Base-by-base conservation (phyloP, 2,329 filamentous ascomycete species). In the Bertia moriformis region DNA sequence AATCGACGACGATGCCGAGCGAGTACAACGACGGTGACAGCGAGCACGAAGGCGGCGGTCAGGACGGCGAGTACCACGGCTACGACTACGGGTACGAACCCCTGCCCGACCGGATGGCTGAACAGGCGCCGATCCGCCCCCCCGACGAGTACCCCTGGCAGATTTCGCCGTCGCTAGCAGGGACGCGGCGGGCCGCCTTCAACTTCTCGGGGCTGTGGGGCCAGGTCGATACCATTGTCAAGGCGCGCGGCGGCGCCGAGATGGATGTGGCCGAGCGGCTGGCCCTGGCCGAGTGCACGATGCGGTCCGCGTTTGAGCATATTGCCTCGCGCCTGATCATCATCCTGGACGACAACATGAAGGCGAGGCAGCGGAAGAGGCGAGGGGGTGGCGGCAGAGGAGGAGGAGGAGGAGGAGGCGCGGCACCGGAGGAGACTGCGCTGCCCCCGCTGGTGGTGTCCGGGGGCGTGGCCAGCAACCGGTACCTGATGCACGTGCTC, bases 391-490 rank as follows among this genome's bases (percentile, higher is more conserved):
- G 12, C 20, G 38, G 13, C 29, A 18, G 38, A 35, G 18, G 37
- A 18, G 14, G 24, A 44, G 30, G 30, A 41, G 24, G 35, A 42
- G 19, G 43, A 41, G 15, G 14, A 22, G 18, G 38, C 39, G 14
- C 7, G 29, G n/a, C n/a, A n/a, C n/a, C n/a, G n/a, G 22, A 27
- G 7, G 7, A 7, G 7, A 27, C 22, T n/a, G 13, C n/a, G 45
- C 14, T 48, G 56, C 20, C 40, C 42, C 19, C 24, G 29, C 39
- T 43, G 24, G 85, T 96, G 7, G 69, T 96, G 3, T 83, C 86
- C 29, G 91, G 91, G 19, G 91, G 91, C 18, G 91, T 98, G 4
- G 91, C 89, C 4, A 80, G 83, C 39, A 96, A 95, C 57, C 59
- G 60, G 38, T 95, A 82, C 55, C 64, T 98, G 32, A 72, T 78